A percentile compares a stretch with the other conserved stretches of the same genome.
Conservation (phyloP, 345 rosid species). For the Aquilaria sinensis region DNA sequence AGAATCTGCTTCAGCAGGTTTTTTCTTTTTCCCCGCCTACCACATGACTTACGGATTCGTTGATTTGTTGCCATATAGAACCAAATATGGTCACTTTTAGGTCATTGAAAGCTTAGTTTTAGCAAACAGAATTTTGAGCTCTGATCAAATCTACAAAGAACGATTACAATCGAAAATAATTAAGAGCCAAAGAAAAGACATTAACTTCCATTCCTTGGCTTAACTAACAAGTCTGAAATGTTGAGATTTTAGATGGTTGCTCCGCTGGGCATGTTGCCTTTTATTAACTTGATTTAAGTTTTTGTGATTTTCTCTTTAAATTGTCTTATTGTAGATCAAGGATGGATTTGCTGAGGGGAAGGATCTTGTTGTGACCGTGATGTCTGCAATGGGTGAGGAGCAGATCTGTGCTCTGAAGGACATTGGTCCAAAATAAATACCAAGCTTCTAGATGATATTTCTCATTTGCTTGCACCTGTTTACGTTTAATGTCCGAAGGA, state of each 20-base stretch:
- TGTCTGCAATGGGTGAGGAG: slow-evolving; percentile 94
- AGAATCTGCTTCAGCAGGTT: slow-evolving; percentile 56
- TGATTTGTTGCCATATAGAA: too few species aligned
- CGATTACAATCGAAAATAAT: too few species aligned
- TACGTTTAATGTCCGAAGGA: not conserved
- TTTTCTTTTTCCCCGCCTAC: too few species aligned
- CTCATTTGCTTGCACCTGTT: not conserved
- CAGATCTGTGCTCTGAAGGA: slow-evolving; percentile 81
- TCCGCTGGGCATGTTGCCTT: too few species aligned
- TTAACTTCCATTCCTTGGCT: not conserved
- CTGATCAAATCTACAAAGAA: not conserved
- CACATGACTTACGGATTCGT: too few species aligned
- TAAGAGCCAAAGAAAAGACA: too few species aligned
- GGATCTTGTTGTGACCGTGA: slow-evolving; percentile 72
- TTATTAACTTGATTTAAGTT: not conserved
- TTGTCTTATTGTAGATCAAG: slow-evolving; percentile 41
- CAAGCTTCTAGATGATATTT: not conserved
- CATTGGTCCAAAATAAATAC: slow-evolving; percentile 50
- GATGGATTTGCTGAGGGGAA: slow-evolving; percentile 66
- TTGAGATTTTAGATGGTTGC: too few species aligned
- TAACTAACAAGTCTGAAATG: not conserved
- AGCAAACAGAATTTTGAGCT: too few species aligned
- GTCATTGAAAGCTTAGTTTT: too few species aligned
- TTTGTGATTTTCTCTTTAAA: not conserved
- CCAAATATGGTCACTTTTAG: too few species aligned